Conservation (phyloP, 345 rosid species). For the Dovyalis caffra region DNA sequence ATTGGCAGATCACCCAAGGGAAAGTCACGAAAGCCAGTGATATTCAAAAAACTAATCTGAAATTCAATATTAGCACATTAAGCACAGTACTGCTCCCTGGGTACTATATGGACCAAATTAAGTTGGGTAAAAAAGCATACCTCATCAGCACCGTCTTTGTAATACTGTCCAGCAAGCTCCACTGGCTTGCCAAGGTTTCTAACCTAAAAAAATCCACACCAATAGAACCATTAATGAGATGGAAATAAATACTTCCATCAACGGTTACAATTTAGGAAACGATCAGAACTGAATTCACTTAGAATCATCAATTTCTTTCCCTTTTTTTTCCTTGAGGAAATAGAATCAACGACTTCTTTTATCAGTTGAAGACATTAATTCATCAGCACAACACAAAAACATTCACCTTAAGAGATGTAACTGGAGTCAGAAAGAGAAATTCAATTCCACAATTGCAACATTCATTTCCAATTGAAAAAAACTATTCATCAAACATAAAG, state of each 20-base stretch:
- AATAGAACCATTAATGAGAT: not conserved
- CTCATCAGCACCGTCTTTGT: conserved; percentile 95
- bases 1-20: conserved; percentile 96
- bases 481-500: not conserved
- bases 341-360: not conserved
- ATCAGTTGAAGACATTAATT: not conserved
- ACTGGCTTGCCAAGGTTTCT: conserved; percentile 99
- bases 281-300: not conserved
- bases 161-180: conserved; percentile 86
- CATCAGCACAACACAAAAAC: not conserved
- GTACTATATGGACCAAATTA: not conserved
- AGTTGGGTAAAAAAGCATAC: conserved; percentile 33
- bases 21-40: conserved; percentile 91
- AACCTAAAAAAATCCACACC: conserved; percentile 50
- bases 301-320: not conserved
- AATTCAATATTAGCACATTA: conserved; percentile 21
- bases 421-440: not conserved
- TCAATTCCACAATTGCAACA: not conserved
- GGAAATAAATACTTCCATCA: not conserved
- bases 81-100: conserved; percentile 3
- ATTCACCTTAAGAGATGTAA: not conserved
- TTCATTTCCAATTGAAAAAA: not conserved
- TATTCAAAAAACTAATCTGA: conserved; percentile 90
- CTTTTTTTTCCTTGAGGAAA: not conserved
- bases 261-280: not conserved